These are phyloP conservation scores for Conidiobolus incongruus DNA, from an alignment of 371 early-diverging fungal genomes.

Conservation along the genomic window DNA sequence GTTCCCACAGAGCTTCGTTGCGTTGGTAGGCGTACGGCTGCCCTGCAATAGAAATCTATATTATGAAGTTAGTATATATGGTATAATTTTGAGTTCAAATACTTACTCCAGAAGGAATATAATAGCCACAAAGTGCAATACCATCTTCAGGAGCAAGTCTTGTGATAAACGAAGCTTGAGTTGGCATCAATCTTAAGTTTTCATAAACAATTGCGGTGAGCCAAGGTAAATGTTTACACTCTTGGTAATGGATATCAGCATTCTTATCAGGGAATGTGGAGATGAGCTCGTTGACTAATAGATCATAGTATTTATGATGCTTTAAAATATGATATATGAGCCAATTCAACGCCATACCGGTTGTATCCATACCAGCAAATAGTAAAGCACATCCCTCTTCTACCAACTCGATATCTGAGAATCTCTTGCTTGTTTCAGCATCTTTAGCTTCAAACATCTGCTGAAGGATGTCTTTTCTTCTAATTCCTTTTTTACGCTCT, in stretches of 20 bases:
- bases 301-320: slow-evolving; percentile 4
- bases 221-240: slow-evolving; percentile 9
- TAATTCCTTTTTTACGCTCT: slow-evolving; percentile 1
- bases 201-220: slow-evolving; percentile 11
- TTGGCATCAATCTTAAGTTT: slow-evolving; percentile 9
- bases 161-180: slow-evolving; percentile 6
- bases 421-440: slow-evolving; percentile 5
- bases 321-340: slow-evolving; percentile 6
- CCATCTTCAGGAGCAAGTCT: slow-evolving; percentile 3
- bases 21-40: slow-evolving; percentile 2
- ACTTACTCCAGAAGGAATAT: slow-evolving; percentile 3
- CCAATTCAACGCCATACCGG: slow-evolving; percentile 6
- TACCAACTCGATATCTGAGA: slow-evolving; percentile 4
- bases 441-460: slow-evolving; percentile 7
- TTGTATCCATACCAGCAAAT: slow-evolving; percentile 11
- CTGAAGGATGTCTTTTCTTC: slow-evolving; percentile 8
- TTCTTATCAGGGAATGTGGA: not conserved
- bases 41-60: too few relatives aligned
- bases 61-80: too few relatives aligned
- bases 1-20: not conserved
- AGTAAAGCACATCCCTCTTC: slow-evolving; percentile 6
- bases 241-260: slow-evolving; percentile 7
- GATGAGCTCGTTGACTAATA: slow-evolving; percentile 6
- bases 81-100: too few relatives aligned
- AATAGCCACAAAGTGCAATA: slow-evolving; percentile 4